phyloP scores from a whole-genome alignment of 2,329 filamentous ascomycete genomes.

The Bipolaris oryzae region DNA sequence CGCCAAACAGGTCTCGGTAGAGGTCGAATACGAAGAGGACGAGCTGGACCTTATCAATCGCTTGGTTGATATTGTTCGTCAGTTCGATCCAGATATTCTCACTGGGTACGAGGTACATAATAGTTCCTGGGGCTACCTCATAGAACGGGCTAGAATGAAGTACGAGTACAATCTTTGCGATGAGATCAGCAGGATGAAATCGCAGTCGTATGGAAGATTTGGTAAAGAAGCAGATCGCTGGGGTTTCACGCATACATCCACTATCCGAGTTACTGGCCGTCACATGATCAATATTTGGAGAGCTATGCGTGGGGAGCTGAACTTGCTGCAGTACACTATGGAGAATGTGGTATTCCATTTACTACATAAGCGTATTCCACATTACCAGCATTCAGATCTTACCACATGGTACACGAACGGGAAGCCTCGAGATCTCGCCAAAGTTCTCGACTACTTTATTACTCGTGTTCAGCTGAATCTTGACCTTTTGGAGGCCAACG shows the following conservation, averaged over 20 bases:
- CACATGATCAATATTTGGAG: conserved; percentile 98
- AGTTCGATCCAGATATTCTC: conserved; percentile 86
- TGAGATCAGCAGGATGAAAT: conserved; percentile 87
- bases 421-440: conserved; percentile 71
- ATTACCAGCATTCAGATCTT: conserved; percentile 79
- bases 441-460: conserved; percentile 78
- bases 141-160: conserved; percentile 82
- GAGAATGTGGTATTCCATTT: conserved; percentile 95
- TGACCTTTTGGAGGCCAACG: conserved; percentile 90
- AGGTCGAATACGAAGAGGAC: conserved; percentile 74
- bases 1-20: conserved; percentile 63
- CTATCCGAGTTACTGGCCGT: conserved; percentile 87
- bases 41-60: conserved; percentile 85
- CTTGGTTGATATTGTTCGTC: conserved; percentile 85
- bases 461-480: conserved; percentile 79
- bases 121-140: conserved; percentile 92
- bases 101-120: conserved; percentile 96
- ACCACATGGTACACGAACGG: conserved; percentile 80
- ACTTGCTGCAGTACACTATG: conserved; percentile 91
- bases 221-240: conserved; percentile 87
- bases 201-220: conserved; percentile 79
- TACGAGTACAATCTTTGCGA: conserved; percentile 92
- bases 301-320: conserved; percentile 91
- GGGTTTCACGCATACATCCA: conserved; percentile 94
- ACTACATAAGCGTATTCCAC: conserved; percentile 83